These are phyloP conservation scores for Trametes villosa DNA, from an alignment of 768 basidiomycete genomes.

Conservation along the genomic window DNA sequence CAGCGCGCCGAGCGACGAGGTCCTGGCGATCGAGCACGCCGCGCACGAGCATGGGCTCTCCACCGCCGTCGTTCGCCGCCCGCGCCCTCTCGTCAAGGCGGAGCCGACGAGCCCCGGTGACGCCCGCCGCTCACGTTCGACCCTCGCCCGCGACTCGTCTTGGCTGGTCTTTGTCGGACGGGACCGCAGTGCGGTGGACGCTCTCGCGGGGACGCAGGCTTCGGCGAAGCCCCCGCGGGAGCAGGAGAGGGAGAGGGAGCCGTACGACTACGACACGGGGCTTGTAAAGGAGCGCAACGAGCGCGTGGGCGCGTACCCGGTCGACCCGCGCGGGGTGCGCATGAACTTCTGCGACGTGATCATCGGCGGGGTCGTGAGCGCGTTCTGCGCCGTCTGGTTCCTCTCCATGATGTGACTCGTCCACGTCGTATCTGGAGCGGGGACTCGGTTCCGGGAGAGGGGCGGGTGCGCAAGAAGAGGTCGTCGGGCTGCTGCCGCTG, in stretches of 20 bases:
- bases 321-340: slow-evolving; percentile 16
- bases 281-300: slow-evolving; percentile 18
- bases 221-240: slow-evolving; percentile 26
- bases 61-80: slow-evolving; percentile 30
- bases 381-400: slow-evolving; percentile 23
- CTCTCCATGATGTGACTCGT: slow-evolving; percentile 17
- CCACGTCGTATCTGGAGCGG: neutral
- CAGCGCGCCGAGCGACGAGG: slow-evolving; percentile 32
- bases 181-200: slow-evolving; percentile 33
- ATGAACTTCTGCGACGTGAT: slow-evolving; percentile 25
- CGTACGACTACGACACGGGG: slow-evolving; percentile 17
- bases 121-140: neutral
- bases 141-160: slow-evolving; percentile 28
- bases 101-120: slow-evolving; percentile 11
- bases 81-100: slow-evolving; percentile 12
- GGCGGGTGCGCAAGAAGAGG: neutral
- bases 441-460: neutral
- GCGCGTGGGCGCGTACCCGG: slow-evolving; percentile 23
- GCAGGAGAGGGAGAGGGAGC: slow-evolving; percentile 33
- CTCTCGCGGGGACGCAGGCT: slow-evolving; percentile 1
- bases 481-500: neutral
- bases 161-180: slow-evolving; percentile 42
- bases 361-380: slow-evolving; percentile 27
- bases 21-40: slow-evolving; percentile 30
- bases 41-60: slow-evolving; percentile 36